Evolutionary conservation across 2,329 filamentous ascomycete species (phyloP), one percentile per base, ranked within the genome.

Genomic region (Cytospora mali): DNA sequence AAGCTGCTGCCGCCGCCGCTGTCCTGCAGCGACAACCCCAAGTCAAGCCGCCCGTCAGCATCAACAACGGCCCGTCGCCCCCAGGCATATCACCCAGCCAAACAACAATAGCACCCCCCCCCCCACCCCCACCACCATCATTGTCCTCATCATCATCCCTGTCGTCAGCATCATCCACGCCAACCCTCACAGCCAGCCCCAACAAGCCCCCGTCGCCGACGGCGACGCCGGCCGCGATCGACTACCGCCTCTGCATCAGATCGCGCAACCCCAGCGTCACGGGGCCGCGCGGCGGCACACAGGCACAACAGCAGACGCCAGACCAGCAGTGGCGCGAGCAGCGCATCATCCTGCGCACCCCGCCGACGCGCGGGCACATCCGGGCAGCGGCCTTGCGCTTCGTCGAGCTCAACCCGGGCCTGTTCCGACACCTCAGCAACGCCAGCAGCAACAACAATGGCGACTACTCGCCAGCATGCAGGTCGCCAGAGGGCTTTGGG

Each of bases 211-310:
- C 51, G 2, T 28, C 39, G 21, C 48, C 6, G 16, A 35, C 42
- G 6, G 2, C 33, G 16, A 13, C 55, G 52, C 10, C 31, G 23
- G 21, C 29, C 49, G n/a, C 46, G 16, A 58, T 63, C 39, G 61
- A 65, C 60, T 65, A 57, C 61, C 39, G 61, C 21, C 56, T 65
- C 35, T 51, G 55, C 53, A 61, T 65, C 10, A 6, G 42, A 13
- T 46, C 42, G n/a, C 42, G n/a, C 64, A 62, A 31, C 28, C 48
- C 53, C 18, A 48, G 23, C 54, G 21, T 31, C 13, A 49, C 57
- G 14, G 57, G 50, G n/a, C n/a, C 50, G 21, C 49, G 29, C 33
- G 57, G 48, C 35, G 21, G 31, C 21, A 48, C 42, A 9, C 42
- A 46, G 42, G 42, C n/a, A 18, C 7, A 42, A 16, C 11, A 46